Conservation (phyloP, 257 asterid species). For the Fraxinus quadrangulata region DNA sequence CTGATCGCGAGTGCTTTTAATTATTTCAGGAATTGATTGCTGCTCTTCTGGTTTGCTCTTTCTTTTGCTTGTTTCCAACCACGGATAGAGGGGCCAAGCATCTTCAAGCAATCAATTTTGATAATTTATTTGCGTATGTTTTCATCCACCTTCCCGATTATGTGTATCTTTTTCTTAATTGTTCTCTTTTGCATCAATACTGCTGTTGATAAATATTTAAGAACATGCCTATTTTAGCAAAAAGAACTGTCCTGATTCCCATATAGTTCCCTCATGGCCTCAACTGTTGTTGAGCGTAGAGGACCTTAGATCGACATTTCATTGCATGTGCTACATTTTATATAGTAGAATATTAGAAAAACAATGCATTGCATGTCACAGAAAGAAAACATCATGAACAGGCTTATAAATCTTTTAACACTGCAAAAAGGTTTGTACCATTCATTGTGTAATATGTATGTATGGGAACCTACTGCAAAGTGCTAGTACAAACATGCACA, state of each 20-base stretch:
- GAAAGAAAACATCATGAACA: neutral
- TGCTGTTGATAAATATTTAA: neutral
- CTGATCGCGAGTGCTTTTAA: slow-evolving; percentile 19
- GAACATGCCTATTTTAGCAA: neutral
- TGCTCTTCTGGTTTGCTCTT: slow-evolving; percentile 80
- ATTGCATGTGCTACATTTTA: neutral
- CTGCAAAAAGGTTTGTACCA: too few relatives aligned
- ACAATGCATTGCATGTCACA: neutral
- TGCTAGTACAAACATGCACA: neutral
- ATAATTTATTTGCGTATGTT: slow-evolving; percentile 78
- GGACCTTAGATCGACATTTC: slow-evolving; percentile 10
- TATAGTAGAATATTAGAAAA: neutral
- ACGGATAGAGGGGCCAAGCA: slow-evolving; percentile 62
- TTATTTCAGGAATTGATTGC: slow-evolving; percentile 82
- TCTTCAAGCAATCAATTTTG: slow-evolving; percentile 81
- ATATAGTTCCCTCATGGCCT: neutral
- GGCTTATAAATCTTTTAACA: neutral
- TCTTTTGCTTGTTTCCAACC: slow-evolving; percentile 83
- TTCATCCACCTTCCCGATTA: slow-evolving; percentile 14
- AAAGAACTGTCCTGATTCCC: neutral
- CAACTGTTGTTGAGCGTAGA: neutral
- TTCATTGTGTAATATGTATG: too few relatives aligned
- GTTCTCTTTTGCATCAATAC: neutral
- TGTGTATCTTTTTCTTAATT: slow-evolving; percentile 7
- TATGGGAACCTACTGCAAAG: neutral